Conservation (phyloP, 768 basidiomycete genomes). For the Russula olivacea region DNA sequence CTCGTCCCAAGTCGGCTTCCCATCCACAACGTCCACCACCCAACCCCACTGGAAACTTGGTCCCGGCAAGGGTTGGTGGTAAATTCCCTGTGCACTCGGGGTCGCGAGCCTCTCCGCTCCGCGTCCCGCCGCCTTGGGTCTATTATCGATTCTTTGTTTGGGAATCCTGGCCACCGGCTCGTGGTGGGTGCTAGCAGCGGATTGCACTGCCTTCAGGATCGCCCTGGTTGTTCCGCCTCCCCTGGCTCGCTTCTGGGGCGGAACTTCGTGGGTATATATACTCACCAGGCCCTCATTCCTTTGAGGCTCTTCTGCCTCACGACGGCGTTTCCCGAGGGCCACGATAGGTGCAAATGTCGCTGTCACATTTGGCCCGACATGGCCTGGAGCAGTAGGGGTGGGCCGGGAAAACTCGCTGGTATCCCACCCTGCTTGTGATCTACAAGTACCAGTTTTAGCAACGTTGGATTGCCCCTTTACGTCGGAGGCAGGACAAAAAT, state of each 20-base stretch:
- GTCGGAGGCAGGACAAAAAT: background rate
- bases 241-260: background rate
- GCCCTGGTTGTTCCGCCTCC: background rate
- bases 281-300: background rate
- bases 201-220: background rate
- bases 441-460: background rate
- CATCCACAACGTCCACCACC: background rate
- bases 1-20: background rate
- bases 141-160: background rate
- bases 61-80: background rate
- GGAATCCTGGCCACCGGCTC: background rate
- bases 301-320: too few species aligned
- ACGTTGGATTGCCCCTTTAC: background rate
- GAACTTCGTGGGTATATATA: background rate
- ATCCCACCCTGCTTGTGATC: too few species aligned
- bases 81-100: background rate
- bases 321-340: too few species aligned
- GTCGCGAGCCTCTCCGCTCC: constrained; percentile 15
- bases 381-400: too few species aligned
- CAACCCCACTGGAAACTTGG: constrained; percentile 1
- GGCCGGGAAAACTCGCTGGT: too few species aligned
- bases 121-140: constrained; percentile 1
- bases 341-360: too few species aligned
- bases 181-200: background rate
- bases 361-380: too few species aligned